phyloP scores from a whole-genome alignment of 805 yeast species.

The Metschnikowia similis region DNA sequence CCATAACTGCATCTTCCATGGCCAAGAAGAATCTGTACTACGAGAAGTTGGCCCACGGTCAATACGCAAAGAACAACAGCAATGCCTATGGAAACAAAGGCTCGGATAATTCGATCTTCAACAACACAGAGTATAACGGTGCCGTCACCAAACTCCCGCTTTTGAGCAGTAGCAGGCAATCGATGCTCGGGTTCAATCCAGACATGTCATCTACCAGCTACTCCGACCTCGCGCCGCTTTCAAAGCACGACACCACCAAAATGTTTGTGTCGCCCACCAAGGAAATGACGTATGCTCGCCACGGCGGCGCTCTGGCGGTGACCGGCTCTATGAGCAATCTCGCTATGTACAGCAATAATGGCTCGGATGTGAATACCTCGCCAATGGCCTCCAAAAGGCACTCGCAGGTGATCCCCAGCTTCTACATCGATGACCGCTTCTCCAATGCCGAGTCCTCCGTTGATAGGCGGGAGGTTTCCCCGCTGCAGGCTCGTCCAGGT shows the following conservation, averaged over 20 bases:
- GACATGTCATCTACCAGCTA: slow-evolving; percentile 28
- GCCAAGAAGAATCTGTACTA: slow-evolving; percentile 43
- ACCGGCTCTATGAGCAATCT: slow-evolving; percentile 19
- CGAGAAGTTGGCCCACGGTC: slow-evolving; percentile 32
- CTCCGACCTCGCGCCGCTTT: slow-evolving; percentile 25
- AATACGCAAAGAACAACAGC: slow-evolving; percentile 27
- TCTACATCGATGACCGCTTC: slow-evolving; percentile 37
- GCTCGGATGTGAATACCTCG: slow-evolving; percentile 15
- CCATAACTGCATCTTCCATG: slow-evolving; percentile 45
- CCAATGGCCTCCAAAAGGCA: slow-evolving; percentile 22
- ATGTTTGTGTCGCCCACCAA: slow-evolving; percentile 80
- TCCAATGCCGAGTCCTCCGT: slow-evolving; percentile 30
- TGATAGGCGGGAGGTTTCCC: slow-evolving; percentile 11
- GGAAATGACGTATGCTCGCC: slow-evolving; percentile 51
- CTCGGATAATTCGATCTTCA: slow-evolving; percentile 1
- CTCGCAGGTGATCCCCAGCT: slow-evolving; percentile 30
- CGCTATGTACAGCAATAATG: slow-evolving; percentile 12
- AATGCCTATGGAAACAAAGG: slow-evolving; percentile 24
- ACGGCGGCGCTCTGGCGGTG: slow-evolving; percentile 8
- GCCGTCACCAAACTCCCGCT: slow-evolving; percentile 35
- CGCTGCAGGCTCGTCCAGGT: slow-evolving; percentile 10
- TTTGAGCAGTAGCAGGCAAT: slow-evolving; percentile 17
- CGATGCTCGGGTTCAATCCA: slow-evolving; percentile 12
- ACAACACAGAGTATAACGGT: slow-evolving; percentile 14
- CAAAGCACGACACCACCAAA: slow-evolving; percentile 40